Evolutionary conservation across 2,329 filamentous ascomycete genomes (phyloP).

Genomic region (Penicillium nordicum): DNA sequence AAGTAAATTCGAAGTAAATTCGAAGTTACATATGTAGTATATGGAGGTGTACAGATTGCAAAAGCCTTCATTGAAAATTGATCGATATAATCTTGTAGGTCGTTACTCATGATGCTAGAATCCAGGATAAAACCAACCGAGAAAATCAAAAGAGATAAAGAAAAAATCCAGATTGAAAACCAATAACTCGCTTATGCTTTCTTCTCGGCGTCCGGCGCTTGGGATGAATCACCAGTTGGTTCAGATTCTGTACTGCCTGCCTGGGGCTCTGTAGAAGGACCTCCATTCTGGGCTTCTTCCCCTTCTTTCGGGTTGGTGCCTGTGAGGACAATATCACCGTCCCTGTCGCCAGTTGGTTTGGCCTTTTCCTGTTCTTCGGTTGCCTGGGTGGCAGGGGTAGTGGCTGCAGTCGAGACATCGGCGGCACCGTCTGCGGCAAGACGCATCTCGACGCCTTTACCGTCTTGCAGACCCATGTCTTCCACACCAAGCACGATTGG

Average conservation of each 20-base stretch:
- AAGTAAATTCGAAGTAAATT: neutral
- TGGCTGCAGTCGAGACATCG: constrained; percentile 4
- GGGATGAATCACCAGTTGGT: constrained; percentile 1
- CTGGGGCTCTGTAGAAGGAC: constrained; percentile 1
- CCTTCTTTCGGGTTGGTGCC: constrained; percentile 26
- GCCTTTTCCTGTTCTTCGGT: constrained; percentile 12
- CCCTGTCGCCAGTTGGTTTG: constrained; percentile 20
- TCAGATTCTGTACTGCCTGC: constrained; percentile 4
- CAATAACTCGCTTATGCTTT: constrained; percentile 7
- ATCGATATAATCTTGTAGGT: constrained; percentile 17
- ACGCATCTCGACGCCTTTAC: constrained; percentile 45
- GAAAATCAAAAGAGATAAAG: neutral
- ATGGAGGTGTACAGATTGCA: neutral
- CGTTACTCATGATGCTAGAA: constrained; percentile 24
- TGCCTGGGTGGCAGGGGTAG: constrained; percentile 5
- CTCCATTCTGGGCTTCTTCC: constrained; percentile 13
- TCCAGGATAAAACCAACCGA: constrained; percentile 8
- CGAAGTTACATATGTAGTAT: neutral
- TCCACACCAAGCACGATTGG: constrained; percentile 80
- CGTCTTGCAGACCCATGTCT: constrained; percentile 74
- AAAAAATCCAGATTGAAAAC: neutral
- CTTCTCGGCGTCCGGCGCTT: constrained; percentile 12
- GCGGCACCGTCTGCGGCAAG: constrained; percentile 24
- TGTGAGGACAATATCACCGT: constrained; percentile 41
- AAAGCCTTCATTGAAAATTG: neutral